Evolutionary conservation across 805 yeast genomes (phyloP), one percentile per base, ranked within the genome.

Genomic region (Sugiyamaella mastotermitis): DNA sequence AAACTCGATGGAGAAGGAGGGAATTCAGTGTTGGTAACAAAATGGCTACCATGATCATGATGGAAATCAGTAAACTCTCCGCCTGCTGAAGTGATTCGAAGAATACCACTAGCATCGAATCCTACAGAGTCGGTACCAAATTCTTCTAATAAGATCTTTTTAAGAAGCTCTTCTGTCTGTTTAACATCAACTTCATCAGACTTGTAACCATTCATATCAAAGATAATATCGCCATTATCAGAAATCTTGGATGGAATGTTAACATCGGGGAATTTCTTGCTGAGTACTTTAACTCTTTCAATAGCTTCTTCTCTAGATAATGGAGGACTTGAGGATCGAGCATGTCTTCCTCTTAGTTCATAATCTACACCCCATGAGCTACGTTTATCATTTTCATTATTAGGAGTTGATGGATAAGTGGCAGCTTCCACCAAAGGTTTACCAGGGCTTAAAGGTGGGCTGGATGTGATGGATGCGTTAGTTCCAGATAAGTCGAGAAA

Each of bases 161-260:
- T 78, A 42, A 92, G 74, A 25, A 83, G 64, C 35, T 78, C 78
- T 56, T 87, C 95, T 0, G 94, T 76, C 49, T 76, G 78, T 35
- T 79, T 78, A 28, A 83, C 75, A 56, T 81, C 85, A 56, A 81
- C 85, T 48, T 79, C 77, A 51, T 80, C 86, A 23, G 94, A 82
- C 61, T 88, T 90, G 62, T 92, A 92, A 13, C 98, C 98, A 51
- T 87, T 94, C 80, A 90, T 85, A 62, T 92, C 98, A 31, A 92
- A 64, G 29, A 87, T 74, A 50, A 92, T 69, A 55, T 87, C 95
- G 9, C 98, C 98, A 52, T 85, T 83, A 45, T 81, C 80, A 46
- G 84, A 94, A 25, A 88, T 73, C 48, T 79, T 84, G 20, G 94
- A 80, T 1, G 97, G 96, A 22, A 92, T 87, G 54, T 87, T 84